A percentile compares a stretch with the other conserved stretches of the same genome.
phyloP scores from a whole-genome alignment of 345 rosid genomes.

The Eucalyptus virginea region DNA sequence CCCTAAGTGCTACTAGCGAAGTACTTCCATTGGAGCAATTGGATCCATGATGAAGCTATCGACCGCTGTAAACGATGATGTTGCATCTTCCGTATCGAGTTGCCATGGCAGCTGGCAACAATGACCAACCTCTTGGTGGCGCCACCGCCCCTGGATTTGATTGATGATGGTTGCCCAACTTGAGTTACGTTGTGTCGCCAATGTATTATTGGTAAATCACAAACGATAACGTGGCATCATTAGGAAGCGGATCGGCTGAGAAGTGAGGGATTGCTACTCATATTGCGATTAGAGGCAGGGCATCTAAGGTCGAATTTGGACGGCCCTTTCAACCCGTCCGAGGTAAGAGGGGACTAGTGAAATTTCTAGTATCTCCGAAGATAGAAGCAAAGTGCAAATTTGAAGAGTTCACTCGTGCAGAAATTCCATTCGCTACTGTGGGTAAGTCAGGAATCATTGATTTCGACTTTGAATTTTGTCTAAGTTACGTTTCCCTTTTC shows the following conservation, averaged over 20 bases:
- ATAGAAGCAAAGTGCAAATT: not conserved
- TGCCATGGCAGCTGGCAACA: not conserved
- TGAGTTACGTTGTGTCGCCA: not conserved
- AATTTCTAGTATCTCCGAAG: not conserved
- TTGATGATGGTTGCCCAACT: not conserved
- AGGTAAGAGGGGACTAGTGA: not conserved
- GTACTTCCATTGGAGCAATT: not conserved
- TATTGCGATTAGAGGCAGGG: not conserved
- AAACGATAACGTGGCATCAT: not conserved
- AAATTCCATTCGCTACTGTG: not conserved
- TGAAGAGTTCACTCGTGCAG: not conserved
- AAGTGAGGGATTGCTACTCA: not conserved
- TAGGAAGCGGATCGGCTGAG: not conserved
- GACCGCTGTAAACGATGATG: not conserved
- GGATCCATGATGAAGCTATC: not conserved
- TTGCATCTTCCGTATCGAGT: not conserved
- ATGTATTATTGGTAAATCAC: not conserved
- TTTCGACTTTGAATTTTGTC: not conserved
- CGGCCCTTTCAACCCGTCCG: not conserved
- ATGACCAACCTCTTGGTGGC: not conserved
- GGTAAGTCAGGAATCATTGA: not conserved
- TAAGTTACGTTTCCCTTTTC: not conserved
- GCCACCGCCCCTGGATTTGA: not conserved
- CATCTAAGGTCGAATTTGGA: not conserved
- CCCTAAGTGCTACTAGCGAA: not conserved